A percentile compares a stretch with the other conserved stretches of the same genome.
These are phyloP conservation scores for Colletotrichum spinosum DNA, from an alignment of 2,329 filamentous ascomycete species.

Conservation along the genomic window DNA sequence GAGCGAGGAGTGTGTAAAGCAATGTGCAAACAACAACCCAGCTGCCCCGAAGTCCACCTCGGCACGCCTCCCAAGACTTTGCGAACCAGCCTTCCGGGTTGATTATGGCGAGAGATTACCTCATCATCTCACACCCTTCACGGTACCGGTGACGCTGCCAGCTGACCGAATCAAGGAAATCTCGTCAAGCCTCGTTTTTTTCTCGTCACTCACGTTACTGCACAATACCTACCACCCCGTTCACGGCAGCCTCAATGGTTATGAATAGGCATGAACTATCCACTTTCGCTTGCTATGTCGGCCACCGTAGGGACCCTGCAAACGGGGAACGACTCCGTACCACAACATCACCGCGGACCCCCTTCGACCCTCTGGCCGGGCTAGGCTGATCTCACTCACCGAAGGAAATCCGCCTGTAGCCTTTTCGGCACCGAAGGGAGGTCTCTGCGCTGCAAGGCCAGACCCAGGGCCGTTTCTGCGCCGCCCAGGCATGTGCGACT, in stretches of 20 bases:
- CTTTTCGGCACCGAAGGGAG: conserved; percentile 21
- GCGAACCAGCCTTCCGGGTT: conserved; percentile 2
- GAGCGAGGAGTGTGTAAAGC: too few relatives aligned
- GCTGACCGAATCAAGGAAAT: conserved; percentile 24
- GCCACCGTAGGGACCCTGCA: conserved; percentile 4
- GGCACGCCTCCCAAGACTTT: neutral
- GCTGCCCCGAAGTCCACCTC: too few relatives aligned
- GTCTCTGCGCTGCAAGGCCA: neutral
- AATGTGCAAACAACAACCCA: too few relatives aligned
- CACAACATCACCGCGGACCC: neutral
- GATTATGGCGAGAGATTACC: conserved; percentile 19
- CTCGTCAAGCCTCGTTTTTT: neutral
- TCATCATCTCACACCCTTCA: conserved; percentile 21
- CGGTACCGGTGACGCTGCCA: conserved; percentile 24
- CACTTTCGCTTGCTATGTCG: neutral
- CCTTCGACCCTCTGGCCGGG: neutral
- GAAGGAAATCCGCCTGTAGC: conserved; percentile 6
- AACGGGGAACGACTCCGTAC: conserved; percentile 14
- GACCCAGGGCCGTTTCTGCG: too few relatives aligned
- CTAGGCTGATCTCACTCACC: conserved; percentile 31
- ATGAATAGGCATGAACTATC: neutral
- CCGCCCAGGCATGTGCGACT: too few relatives aligned
- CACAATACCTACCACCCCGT: neutral
- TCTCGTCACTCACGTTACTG: too few relatives aligned
- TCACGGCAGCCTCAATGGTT: neutral